Conservation (phyloP, 305 asterid genomes). For the Solanum aculeatissimum region DNA sequence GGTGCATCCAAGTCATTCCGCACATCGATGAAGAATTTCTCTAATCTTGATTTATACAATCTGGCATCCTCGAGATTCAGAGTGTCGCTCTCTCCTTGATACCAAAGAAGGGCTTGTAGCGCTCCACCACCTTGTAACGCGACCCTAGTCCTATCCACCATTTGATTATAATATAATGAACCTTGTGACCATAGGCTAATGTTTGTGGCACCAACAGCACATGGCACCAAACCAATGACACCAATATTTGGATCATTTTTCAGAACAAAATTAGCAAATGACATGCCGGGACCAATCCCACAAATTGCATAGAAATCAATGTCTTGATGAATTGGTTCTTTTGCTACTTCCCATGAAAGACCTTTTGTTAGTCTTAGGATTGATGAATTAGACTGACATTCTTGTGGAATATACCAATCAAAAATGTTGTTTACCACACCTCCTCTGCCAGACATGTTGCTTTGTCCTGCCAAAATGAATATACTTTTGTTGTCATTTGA, state of each 20-base stretch:
- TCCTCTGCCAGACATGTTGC: constrained; percentile 36
- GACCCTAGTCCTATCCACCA: constrained; percentile 23
- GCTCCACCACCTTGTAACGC: constrained; percentile 27
- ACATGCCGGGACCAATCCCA: constrained; percentile 62
- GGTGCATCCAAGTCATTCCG: constrained; percentile 3
- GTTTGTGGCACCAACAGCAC: constrained; percentile 61
- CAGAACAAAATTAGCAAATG: constrained; percentile 20
- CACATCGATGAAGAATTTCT: constrained; percentile 4
- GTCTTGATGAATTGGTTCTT: constrained; percentile 53
- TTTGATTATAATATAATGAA: constrained; percentile 16
- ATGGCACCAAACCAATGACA: constrained; percentile 46
- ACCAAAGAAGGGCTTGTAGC: constrained; percentile 44
- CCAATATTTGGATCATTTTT: constrained; percentile 17
- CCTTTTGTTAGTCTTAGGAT: constrained; percentile 23
- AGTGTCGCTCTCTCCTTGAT: constrained; percentile 64
- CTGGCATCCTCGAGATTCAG: background rate
- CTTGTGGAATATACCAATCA: constrained; percentile 33
- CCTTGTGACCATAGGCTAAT: constrained; percentile 44
- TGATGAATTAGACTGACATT: constrained; percentile 16
- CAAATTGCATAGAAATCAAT: constrained; percentile 27
- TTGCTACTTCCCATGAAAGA: constrained; percentile 40
- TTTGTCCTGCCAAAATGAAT: constrained; percentile 1
- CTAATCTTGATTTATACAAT: constrained; percentile 8
- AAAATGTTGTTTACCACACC: constrained; percentile 27
- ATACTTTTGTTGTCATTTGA: background rate